phyloP scores from a whole-genome alignment of 768 basidiomycete genomes.

The Auriscalpium microsporum region DNA sequence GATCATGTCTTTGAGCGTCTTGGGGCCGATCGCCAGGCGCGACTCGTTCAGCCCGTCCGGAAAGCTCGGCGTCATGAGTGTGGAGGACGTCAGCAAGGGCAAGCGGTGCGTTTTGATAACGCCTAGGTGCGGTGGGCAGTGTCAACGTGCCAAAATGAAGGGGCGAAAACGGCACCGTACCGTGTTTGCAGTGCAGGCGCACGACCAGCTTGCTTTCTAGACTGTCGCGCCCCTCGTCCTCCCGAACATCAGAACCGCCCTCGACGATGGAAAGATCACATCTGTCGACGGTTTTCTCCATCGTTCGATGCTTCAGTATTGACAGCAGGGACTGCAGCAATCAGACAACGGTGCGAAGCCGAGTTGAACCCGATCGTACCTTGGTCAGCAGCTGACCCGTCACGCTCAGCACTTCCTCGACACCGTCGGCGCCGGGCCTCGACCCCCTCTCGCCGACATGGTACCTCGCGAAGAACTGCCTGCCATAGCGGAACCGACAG shows the following conservation, averaged over 20 bases:
- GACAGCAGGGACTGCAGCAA: slow-evolving; percentile 50
- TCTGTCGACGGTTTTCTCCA: slow-evolving; percentile 69
- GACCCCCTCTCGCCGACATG: slow-evolving; percentile 26
- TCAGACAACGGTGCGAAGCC: background rate
- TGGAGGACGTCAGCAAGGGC: slow-evolving; percentile 46
- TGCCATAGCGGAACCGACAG: slow-evolving; percentile 64
- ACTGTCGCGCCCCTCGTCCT: slow-evolving; percentile 44
- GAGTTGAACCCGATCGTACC: slow-evolving; percentile 28
- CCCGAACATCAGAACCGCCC: slow-evolving; percentile 30
- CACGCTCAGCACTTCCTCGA: slow-evolving; percentile 33
- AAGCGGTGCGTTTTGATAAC: slow-evolving; percentile 78
- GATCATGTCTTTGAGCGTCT: slow-evolving; percentile 64
- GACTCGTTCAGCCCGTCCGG: slow-evolving; percentile 54
- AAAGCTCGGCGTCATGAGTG: slow-evolving; percentile 58
- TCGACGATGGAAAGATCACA: slow-evolving; percentile 70
- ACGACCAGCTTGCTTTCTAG: slow-evolving; percentile 67
- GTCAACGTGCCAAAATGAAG: slow-evolving; percentile 6
- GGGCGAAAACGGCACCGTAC: slow-evolving; percentile 29
- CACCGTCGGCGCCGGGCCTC: slow-evolving; percentile 19
- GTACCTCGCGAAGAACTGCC: slow-evolving; percentile 65
- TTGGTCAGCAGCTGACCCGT: slow-evolving; percentile 65
- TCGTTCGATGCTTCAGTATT: slow-evolving; percentile 62
- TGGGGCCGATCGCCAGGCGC: slow-evolving; percentile 61
- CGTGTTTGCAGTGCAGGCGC: slow-evolving; percentile 77
- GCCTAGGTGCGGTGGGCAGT: slow-evolving; percentile 32